These are phyloP conservation scores for Capsella rubella DNA, from an alignment of 441 rosid species.

Conservation along the genomic window DNA sequence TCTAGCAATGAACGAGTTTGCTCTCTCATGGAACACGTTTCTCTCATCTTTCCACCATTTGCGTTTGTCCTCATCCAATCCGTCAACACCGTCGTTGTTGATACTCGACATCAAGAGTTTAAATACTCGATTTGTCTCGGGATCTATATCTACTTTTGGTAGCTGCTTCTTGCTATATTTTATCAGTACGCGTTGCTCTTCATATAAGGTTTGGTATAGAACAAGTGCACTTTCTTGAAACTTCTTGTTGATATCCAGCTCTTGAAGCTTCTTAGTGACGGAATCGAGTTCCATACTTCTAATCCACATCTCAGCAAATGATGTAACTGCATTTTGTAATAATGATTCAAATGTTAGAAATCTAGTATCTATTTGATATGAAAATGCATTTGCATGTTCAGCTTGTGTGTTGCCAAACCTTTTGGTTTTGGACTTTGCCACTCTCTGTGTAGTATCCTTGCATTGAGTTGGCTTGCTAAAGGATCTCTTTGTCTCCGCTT, in stretches of 20 bases:
- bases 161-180: conserved; percentile 8
- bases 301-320: conserved; percentile 45
- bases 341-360: neutral
- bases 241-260: conserved; percentile 53
- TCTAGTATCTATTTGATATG: neutral
- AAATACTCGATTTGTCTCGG: conserved; percentile 63
- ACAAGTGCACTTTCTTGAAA: conserved; percentile 54
- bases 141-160: conserved; percentile 60
- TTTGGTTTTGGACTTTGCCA: conserved; percentile 42
- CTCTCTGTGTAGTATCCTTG: conserved; percentile 22
- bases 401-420: conserved; percentile 18
- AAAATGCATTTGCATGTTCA: neutral
- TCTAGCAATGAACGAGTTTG: conserved; percentile 61
- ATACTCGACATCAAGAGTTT: conserved; percentile 56
- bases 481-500: conserved; percentile 58
- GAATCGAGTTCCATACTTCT: conserved; percentile 41
- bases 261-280: conserved; percentile 46
- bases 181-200: conserved; percentile 45
- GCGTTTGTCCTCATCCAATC: conserved; percentile 54
- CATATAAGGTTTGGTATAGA: conserved; percentile 45
- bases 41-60: conserved; percentile 70
- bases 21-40: conserved; percentile 51
- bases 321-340: conserved; percentile 56
- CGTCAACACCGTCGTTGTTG: conserved; percentile 62
- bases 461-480: conserved; percentile 25